Conservation (phyloP, 257 asterid genomes). For the Plectranthus barbatus region DNA sequence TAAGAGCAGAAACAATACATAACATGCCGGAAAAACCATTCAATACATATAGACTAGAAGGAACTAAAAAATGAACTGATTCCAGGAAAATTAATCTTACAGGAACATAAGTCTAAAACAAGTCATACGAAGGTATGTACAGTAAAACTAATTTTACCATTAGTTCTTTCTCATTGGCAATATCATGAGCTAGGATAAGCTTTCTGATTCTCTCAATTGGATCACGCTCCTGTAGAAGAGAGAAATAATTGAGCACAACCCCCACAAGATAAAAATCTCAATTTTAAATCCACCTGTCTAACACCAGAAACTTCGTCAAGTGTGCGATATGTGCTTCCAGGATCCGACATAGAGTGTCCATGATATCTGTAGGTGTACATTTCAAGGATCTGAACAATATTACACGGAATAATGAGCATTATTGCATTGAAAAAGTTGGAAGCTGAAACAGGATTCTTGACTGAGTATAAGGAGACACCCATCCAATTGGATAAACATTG, state of each 20-base stretch:
- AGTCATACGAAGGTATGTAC: neutral
- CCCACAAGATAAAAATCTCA: neutral
- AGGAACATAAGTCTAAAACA: neutral
- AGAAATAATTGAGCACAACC: neutral
- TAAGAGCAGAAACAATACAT: neutral
- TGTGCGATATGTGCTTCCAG: constrained; percentile 97
- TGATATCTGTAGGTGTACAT: constrained; percentile 99
- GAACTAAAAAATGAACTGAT: neutral
- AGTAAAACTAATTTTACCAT: constrained; percentile 47
- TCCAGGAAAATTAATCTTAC: constrained; percentile 1
- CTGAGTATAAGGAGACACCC: neutral
- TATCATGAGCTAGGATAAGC: constrained; percentile 63
- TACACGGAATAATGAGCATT: constrained; percentile 14
- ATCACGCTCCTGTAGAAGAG: constrained; percentile 71
- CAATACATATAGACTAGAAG: neutral
- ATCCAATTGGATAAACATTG: neutral
- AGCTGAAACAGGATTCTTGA: neutral
- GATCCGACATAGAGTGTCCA: constrained; percentile 99
- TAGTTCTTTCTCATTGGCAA: constrained; percentile 82
- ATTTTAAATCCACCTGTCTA: constrained; percentile 59
- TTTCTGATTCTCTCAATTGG: constrained; percentile 90
- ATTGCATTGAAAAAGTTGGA: constrained; percentile 3
- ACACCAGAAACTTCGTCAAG: constrained; percentile 90
- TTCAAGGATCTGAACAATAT: constrained; percentile 77
- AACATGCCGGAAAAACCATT: too few species aligned